Base-by-base conservation (phyloP, 2,329 filamentous ascomycete species). In the Paecilomyces fulvus region DNA sequence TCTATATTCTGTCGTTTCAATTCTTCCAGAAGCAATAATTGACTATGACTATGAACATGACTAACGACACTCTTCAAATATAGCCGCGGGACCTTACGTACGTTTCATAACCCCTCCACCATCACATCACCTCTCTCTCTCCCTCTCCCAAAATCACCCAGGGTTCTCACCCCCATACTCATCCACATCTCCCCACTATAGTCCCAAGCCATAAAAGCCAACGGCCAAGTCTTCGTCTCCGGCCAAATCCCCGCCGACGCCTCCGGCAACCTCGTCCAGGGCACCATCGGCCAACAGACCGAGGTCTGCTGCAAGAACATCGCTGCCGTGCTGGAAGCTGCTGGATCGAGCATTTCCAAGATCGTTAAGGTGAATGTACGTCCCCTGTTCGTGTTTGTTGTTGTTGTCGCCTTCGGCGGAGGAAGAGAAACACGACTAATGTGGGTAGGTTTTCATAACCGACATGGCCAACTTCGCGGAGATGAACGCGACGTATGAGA, bases 401-500 rank as follows among this genome's bases (percentile, higher is more conserved):
- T 56, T 37, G 5, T 28, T 54, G 7, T 43, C 55, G 28, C 25
- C 30, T 50, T 50, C 20, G 10, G 17, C 30, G 20, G n/a, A n/a
- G n/a, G n/a, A n/a, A n/a, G n/a, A n/a, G n/a, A n/a, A n/a, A n/a
- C n/a, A n/a, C n/a, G n/a, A n/a, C 20, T 21, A 49, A 49, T 49
- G 9, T 21, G 46, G 11, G 30, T 46, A 77, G 74, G 87, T 96
- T 70, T 97, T 96, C 81, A 78, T 97, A 60, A 87, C 88, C 53
- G 88, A 95, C 75, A 97, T 97, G 92, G 83, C 81, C 61, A 81
- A 94, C 76, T 97, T 97, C 70, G 85, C 82, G 52, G 83, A 86
- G 70, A 89, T 90, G 85, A 91, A 90, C 73, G 80, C 80, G 64
- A 80, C 86, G 52, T 90, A 89, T 67, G 82, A 81, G 67, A 83